Percentiles rank a stretch among this genome's conserved stretches.
phyloP scores from a whole-genome alignment of 805 yeast genomes.

The Clavispora fructus region DNA sequence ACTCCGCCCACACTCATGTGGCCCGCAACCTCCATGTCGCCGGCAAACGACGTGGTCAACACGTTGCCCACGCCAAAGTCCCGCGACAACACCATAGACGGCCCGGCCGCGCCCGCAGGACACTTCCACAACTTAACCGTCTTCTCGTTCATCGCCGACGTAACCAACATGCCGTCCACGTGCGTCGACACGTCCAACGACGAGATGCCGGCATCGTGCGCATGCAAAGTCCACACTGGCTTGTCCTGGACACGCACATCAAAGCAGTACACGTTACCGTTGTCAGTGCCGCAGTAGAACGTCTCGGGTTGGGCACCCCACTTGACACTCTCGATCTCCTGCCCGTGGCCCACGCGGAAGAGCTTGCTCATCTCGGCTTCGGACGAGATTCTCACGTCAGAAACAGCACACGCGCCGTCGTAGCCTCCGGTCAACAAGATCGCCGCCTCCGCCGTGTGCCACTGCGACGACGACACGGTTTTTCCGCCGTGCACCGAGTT shows the following conservation, averaged over 20 bases:
- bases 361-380: constrained; percentile 54
- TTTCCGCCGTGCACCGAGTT: constrained; percentile 67
- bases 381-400: constrained; percentile 77
- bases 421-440: constrained; percentile 88
- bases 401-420: constrained; percentile 74
- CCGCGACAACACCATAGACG: constrained; percentile 84
- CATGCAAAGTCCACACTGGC: constrained; percentile 93
- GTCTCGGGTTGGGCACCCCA: constrained; percentile 56
- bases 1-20: constrained; percentile 85
- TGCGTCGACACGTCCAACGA: constrained; percentile 64
- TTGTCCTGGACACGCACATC: constrained; percentile 67
- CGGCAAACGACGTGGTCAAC: constrained; percentile 73
- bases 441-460: constrained; percentile 69
- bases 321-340: constrained; percentile 78
- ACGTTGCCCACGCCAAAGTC: constrained; percentile 95
- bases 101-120: constrained; percentile 39
- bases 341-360: constrained; percentile 58
- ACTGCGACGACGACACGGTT: constrained; percentile 77
- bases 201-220: constrained; percentile 93
- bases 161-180: constrained; percentile 69
- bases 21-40: constrained; percentile 83
- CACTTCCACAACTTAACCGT: constrained; percentile 84
- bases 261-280: constrained; percentile 82
- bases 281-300: constrained; percentile 86
- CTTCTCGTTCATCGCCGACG: constrained; percentile 91